These are phyloP conservation scores for Heterobasidion parviporum DNA, from an alignment of 1,284 basidiomycete species.

Conservation along the genomic window DNA sequence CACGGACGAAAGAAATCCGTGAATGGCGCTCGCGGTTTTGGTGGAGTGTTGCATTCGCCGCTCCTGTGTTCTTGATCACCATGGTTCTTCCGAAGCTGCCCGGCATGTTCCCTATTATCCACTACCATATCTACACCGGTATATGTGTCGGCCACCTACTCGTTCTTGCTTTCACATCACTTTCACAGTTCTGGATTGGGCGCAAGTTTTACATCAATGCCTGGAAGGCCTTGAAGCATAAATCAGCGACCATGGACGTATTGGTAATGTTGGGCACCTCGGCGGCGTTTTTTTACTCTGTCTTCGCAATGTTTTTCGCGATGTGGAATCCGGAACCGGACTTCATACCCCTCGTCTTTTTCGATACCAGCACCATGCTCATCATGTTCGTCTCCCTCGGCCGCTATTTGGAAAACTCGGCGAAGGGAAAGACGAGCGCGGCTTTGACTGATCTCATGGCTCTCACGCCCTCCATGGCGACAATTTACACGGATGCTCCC, in stretches of 20 bases:
- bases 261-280: slow-evolving; percentile 94
- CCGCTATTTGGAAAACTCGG: slow-evolving; percentile 91
- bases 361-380: slow-evolving; percentile 98
- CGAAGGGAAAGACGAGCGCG: slow-evolving; percentile 95
- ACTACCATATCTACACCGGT: slow-evolving; percentile 44
- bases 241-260: slow-evolving; percentile 93
- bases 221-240: slow-evolving; percentile 87
- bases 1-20: slow-evolving; percentile 85
- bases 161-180: slow-evolving; percentile 80
- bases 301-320: slow-evolving; percentile 63
- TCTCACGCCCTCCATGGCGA: slow-evolving; percentile 91
- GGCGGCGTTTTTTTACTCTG: slow-evolving; percentile 88
- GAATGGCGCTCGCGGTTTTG: slow-evolving; percentile 85
- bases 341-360: slow-evolving; percentile 86
- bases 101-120: slow-evolving; percentile 43
- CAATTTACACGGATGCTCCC: slow-evolving; percentile 83
- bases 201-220: slow-evolving; percentile 83
- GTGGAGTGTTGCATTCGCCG: slow-evolving; percentile 70
- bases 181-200: slow-evolving; percentile 92
- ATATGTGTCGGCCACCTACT: slow-evolving; percentile 83
- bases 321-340: slow-evolving; percentile 56
- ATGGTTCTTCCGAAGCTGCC: slow-evolving; percentile 83
- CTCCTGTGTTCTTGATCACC: slow-evolving; percentile 88
- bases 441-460: slow-evolving; percentile 95
- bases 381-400: slow-evolving; percentile 97